Evolutionary conservation across 306 rosid species (phyloP), one percentile per base, ranked within the genome.

Genomic region (Glycyrrhiza uralensis): DNA sequence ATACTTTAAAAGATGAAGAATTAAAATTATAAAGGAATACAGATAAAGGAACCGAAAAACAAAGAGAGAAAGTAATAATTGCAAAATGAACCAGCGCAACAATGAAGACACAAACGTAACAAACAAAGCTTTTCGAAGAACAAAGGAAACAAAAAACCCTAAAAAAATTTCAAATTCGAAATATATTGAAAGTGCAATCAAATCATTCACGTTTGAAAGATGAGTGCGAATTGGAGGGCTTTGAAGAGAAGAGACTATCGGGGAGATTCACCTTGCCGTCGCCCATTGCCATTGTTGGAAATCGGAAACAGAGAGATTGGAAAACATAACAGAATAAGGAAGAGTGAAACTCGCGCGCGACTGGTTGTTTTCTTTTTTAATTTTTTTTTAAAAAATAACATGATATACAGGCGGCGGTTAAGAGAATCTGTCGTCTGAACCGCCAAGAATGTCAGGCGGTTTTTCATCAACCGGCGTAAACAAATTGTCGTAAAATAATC

Each of bases 241-340:
- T 84, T 55, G 90, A 78, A 23, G 81, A 72, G 50, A 77, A 83
- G 78, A 82, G 87, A 84, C 83, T 90, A 65, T 85, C 87, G 13
- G 90, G 88, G 26, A 88, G 87, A 84, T 81, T 82, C 72, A 82
- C 54, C 70, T 84, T 82, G 63, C 79, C 84, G 74, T 80, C 85
- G 58, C 83, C 75, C 89, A 80, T 86, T 19, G 75, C 22, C n/a
- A 69, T 64, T 56, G 79, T 36, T 29, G 45, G 49, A 60, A 77
- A 76, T n/a, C n/a, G n/a, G n/a, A n/a, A n/a, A n/a, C n/a, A n/a
- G n/a, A n/a, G n/a, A n/a, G n/a, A n/a, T n/a, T n/a, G n/a, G n/a
- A n/a, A n/a, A n/a, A n/a, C n/a, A n/a, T n/a, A n/a, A n/a, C n/a
- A n/a, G n/a, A n/a, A n/a, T n/a, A n/a, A n/a, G n/a, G n/a, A n/a